These are phyloP conservation scores for Melocanna baccifera DNA, from an alignment of 176 grass and related monocot genomes.

Conservation along the genomic window DNA sequence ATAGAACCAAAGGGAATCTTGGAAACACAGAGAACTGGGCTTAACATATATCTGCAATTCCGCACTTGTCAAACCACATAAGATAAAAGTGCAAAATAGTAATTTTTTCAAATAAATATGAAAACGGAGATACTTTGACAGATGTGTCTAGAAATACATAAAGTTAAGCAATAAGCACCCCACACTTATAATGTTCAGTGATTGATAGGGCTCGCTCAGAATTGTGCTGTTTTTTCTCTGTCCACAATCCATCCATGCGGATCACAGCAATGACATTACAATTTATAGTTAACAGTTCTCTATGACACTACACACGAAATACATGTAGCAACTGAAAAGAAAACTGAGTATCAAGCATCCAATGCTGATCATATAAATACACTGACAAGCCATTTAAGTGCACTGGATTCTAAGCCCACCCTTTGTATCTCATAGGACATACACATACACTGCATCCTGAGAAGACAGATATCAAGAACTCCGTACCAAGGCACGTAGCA, in stretches of 20 bases:
- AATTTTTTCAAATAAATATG: neutral
- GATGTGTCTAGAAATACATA: neutral
- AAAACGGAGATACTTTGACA: neutral
- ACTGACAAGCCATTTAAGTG: neutral
- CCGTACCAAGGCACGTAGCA: neutral
- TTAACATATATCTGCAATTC: neutral
- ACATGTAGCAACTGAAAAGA: neutral
- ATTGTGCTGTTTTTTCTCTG: neutral
- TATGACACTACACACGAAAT: neutral
- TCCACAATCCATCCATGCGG: neutral
- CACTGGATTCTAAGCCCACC: neutral
- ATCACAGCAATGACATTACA: neutral
- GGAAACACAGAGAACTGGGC: neutral
- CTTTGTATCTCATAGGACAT: neutral
- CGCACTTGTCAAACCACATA: neutral
- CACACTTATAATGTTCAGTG: neutral
- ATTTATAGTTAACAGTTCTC: neutral
- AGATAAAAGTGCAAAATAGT: neutral
- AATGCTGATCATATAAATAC: neutral
- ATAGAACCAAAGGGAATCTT: neutral
- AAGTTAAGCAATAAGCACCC: neutral
- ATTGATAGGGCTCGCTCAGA: neutral
- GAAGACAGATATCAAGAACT: neutral
- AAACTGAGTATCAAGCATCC: neutral
- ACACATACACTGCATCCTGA: neutral